phyloP scores from a whole-genome alignment of 2,329 filamentous ascomycete species.

The Lachnellula subtilissima region DNA sequence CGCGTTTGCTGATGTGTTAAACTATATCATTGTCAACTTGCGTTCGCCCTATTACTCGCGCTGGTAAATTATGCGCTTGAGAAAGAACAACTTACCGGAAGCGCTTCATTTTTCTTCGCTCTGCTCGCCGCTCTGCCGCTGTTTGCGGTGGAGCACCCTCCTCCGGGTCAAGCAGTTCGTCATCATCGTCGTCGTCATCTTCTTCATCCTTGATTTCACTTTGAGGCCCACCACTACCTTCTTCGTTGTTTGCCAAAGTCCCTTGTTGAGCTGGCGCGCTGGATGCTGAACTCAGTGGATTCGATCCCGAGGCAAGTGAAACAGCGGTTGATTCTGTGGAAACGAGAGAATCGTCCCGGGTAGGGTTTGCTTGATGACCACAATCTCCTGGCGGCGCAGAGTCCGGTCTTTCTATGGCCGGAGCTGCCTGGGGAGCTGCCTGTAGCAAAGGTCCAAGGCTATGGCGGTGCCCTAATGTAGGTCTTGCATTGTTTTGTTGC shows the following conservation, averaged over 20 bases:
- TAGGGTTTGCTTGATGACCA: constrained; percentile 28
- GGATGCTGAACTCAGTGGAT: constrained; percentile 38
- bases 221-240: constrained; percentile 41
- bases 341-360: constrained; percentile 37
- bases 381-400: constrained; percentile 30
- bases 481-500: constrained; percentile 17
- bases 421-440: constrained; percentile 18
- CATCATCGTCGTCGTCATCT: constrained; percentile 44
- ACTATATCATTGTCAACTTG: constrained; percentile 45
- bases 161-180: constrained; percentile 48
- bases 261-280: constrained; percentile 36
- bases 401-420: constrained; percentile 27
- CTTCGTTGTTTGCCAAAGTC: constrained; percentile 39
- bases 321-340: constrained; percentile 38
- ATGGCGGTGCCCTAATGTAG: constrained; percentile 29
- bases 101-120: constrained; percentile 67
- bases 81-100: constrained; percentile 55
- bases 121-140: constrained; percentile 52
- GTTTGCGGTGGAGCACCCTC: constrained; percentile 45
- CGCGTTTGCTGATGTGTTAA: constrained; percentile 96
- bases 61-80: not conserved
- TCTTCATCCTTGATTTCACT: constrained; percentile 30
- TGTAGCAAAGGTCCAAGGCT: constrained; percentile 26
- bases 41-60: not conserved
- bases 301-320: constrained; percentile 34